Conservation (phyloP, 257 asterid genomes). For the Penstemon barbatus region DNA sequence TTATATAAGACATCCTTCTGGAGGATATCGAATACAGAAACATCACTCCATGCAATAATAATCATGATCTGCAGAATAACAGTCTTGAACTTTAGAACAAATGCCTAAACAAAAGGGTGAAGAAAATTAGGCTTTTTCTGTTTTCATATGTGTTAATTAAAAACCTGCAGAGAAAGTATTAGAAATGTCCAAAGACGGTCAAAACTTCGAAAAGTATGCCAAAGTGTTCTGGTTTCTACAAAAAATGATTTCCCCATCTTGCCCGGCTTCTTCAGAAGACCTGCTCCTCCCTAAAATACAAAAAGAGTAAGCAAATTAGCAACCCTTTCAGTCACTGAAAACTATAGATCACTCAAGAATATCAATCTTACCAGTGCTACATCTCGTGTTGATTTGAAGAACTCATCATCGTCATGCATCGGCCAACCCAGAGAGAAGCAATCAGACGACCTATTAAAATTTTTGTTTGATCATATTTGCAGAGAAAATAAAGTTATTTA, state of each 20-base stretch:
- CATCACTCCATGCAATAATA: conserved; percentile 64
- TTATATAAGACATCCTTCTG: conserved; percentile 52
- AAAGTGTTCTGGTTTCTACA: conserved; percentile 67
- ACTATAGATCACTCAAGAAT: not conserved
- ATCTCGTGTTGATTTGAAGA: conserved; percentile 53
- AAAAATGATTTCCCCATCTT: conserved; percentile 68
- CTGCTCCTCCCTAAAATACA: conserved; percentile 43
- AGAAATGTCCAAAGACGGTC: conserved; percentile 74
- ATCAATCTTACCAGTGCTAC: conserved; percentile 33
- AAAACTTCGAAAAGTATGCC: conserved; percentile 75
- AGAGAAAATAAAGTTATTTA: not conserved
- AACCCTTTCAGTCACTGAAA: not conserved
- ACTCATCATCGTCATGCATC: conserved; percentile 65
- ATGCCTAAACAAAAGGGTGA: conserved; percentile 12
- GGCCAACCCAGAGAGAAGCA: conserved; percentile 85
- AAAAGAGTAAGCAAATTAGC: conserved; percentile 19
- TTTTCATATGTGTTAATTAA: conserved; percentile 3
- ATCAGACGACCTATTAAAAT: conserved; percentile 47
- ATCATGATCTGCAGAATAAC: conserved; percentile 61
- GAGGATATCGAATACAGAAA: conserved; percentile 59
- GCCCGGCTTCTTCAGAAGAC: conserved; percentile 32
- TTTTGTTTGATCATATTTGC: not conserved
- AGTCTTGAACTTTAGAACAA: conserved; percentile 27
- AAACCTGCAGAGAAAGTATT: conserved; percentile 59
- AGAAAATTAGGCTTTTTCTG: conserved; percentile 28